A percentile compares a stretch with the other conserved stretches of the same genome.
phyloP scores from a whole-genome alignment of 768 basidiomycete species.

The Cyclocybe cylindracea region DNA sequence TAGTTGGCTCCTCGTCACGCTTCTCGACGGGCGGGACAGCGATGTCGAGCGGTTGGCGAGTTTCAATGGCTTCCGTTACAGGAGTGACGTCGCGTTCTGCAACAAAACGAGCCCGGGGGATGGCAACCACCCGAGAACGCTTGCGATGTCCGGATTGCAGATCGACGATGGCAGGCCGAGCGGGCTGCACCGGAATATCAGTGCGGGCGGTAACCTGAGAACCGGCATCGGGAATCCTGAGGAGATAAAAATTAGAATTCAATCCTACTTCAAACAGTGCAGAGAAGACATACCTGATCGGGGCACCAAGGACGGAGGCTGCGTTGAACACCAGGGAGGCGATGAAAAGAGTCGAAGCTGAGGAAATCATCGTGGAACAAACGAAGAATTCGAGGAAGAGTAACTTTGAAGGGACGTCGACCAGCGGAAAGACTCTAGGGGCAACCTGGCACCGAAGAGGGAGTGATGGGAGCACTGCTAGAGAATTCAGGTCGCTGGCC shows the following conservation, averaged over 20 bases:
- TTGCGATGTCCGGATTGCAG: conserved; percentile 19
- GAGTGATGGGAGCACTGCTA: conserved; percentile 46
- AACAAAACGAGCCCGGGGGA: conserved; percentile 28
- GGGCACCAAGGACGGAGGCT: conserved; percentile 36
- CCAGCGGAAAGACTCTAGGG: conserved; percentile 44
- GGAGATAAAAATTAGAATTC: background rate
- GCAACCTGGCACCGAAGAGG: conserved; percentile 48
- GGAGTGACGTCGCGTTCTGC: conserved; percentile 20
- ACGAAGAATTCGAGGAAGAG: conserved; percentile 23
- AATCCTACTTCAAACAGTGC: background rate
- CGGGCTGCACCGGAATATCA: conserved; percentile 19
- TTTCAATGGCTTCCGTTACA: conserved; percentile 15
- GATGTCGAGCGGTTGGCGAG: conserved; percentile 28
- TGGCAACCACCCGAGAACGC: conserved; percentile 15
- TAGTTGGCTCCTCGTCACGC: conserved; percentile 12
- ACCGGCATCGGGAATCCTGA: conserved; percentile 28
- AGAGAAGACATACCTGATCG: conserved; percentile 33
- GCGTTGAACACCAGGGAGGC: conserved; percentile 40
- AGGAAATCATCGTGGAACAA: conserved; percentile 41
- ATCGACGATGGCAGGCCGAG: conserved; percentile 28
- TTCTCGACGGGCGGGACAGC: conserved; percentile 13
- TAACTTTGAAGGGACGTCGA: conserved; percentile 36
- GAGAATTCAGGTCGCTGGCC: conserved; percentile 23
- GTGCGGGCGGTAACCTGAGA: conserved; percentile 26
- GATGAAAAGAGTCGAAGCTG: conserved; percentile 35